These are phyloP conservation scores for Aspergillus luchuensis DNA, from an alignment of 2,329 filamentous ascomycete genomes.

Conservation along the genomic window DNA sequence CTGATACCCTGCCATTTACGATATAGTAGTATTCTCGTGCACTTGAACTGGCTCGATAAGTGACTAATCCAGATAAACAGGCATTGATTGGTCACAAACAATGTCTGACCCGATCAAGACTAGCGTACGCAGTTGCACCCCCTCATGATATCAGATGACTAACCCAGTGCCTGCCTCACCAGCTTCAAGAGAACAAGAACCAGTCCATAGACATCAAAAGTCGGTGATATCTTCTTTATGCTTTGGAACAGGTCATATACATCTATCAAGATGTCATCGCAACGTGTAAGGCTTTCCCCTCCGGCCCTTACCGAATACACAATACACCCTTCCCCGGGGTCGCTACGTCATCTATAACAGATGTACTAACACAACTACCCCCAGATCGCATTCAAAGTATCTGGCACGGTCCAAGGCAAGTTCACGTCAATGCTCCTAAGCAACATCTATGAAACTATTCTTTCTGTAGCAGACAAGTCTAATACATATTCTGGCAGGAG, in stretches of 20 bases:
- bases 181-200: neutral
- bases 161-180: neutral
- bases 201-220: neutral
- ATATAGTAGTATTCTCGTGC: neutral
- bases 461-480: neutral
- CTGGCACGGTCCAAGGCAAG: conserved; percentile 71
- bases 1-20: no score
- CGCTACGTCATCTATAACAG: conserved; percentile 11
- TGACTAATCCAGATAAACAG: neutral
- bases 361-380: conserved; percentile 8
- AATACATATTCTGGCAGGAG: conserved; percentile 22
- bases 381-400: conserved; percentile 52
- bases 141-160: conserved; percentile 11
- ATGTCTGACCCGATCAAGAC: neutral
- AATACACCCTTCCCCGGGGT: neutral
- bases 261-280: conserved; percentile 23
- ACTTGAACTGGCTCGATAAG: neutral
- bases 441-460: no score
- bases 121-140: neutral
- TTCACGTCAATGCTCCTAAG: neutral
- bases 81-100: neutral
- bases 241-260: neutral
- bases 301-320: neutral
- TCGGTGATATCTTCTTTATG: neutral
- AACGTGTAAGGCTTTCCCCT: conserved; percentile 16